These are phyloP conservation scores for Pilasporangium apinafurcum DNA, from an alignment of 352 stramenopile species.

Conservation along the genomic window DNA sequence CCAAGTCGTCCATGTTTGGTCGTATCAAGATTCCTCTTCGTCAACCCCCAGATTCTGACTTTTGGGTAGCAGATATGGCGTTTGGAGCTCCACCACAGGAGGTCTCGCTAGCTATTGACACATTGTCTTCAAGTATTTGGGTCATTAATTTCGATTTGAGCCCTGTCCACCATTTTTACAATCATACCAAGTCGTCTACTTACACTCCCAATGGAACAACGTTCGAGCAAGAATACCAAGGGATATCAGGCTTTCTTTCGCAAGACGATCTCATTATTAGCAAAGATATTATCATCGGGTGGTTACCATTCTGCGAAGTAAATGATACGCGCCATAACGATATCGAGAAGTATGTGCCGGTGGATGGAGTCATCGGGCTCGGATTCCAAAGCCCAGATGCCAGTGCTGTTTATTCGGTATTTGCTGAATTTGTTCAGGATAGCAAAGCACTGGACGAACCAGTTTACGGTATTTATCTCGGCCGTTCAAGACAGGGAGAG, in stretches of 20 bases:
- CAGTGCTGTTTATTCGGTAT: neutral
- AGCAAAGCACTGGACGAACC: conserved; percentile 2
- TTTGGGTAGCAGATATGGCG: neutral
- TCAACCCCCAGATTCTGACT: too few species aligned
- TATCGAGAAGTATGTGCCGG: too few species aligned
- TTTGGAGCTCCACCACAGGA: conserved; percentile 5
- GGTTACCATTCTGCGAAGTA: too few species aligned
- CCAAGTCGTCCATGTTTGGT: too few species aligned
- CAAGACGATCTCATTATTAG: conserved; percentile 2
- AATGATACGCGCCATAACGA: too few species aligned
- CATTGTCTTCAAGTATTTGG: conserved; percentile 1
- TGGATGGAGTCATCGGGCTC: conserved; percentile 2
- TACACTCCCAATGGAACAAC: neutral
- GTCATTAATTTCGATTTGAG: neutral
- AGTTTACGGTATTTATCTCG: conserved; percentile 7
- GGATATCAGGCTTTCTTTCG: neutral
- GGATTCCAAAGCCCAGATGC: neutral
- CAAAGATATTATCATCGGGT: too few species aligned
- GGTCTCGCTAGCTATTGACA: conserved; percentile 2
- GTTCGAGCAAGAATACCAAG: too few species aligned
- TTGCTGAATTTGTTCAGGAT: neutral
- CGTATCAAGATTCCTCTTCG: too few species aligned
- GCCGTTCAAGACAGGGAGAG: too few species aligned
- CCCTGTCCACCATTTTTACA: neutral
- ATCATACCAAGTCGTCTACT: conserved; percentile 1